These are phyloP conservation scores for Chlamydomonas applanata DNA, from an alignment of 139 green algal genomes.

Conservation along the genomic window DNA sequence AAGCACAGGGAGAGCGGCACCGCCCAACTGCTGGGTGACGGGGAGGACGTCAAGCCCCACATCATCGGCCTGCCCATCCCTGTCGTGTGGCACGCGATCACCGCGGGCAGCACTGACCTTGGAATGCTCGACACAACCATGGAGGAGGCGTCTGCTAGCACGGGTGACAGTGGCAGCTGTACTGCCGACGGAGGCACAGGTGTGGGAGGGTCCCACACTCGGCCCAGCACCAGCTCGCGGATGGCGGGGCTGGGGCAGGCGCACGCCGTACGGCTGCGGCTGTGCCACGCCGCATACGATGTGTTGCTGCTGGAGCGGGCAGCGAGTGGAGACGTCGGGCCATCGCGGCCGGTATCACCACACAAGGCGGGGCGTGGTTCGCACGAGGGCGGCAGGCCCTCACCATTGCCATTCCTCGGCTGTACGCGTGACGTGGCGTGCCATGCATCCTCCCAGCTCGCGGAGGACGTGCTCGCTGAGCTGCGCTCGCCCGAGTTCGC, in stretches of 20 bases:
- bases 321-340: neutral
- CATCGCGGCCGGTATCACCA: neutral
- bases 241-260: too few species aligned
- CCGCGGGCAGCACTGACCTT: neutral
- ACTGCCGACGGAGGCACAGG: neutral
- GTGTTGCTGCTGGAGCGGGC: neutral
- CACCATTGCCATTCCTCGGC: neutral
- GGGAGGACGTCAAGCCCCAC: neutral
- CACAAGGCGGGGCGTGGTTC: neutral
- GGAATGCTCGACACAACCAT: too few species aligned
- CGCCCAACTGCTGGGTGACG: neutral
- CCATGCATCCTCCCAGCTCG: too few species aligned
- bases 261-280: neutral
- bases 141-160: neutral
- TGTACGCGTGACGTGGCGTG: neutral
- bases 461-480: neutral
- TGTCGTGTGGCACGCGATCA: neutral
- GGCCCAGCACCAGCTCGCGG: too few species aligned
- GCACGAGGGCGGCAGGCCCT: neutral
- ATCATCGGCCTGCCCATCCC: constrained; percentile 2
- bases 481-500: constrained; percentile 4
- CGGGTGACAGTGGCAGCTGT: neutral
- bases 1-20: neutral
- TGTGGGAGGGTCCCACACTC: neutral
- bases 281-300: constrained; percentile 1